Conservation (phyloP, 2,329 filamentous ascomycete genomes). For the Epichloe bromicola region DNA sequence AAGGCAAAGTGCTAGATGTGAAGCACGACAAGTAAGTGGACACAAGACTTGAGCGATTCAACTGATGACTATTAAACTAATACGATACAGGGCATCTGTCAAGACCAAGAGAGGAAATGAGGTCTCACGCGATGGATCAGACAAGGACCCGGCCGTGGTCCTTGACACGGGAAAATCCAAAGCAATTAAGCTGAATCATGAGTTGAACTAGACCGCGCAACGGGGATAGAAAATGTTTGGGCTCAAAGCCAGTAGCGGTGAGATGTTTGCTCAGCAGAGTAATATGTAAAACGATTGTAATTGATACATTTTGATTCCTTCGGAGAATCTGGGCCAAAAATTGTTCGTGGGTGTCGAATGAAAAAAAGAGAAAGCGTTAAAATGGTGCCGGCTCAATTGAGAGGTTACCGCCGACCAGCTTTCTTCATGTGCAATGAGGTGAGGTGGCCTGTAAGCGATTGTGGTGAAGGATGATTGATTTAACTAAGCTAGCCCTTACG, state of each 20-base stretch:
- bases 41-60: not conserved
- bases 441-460: too few relatives aligned
- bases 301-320: too few relatives aligned
- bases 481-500: too few relatives aligned
- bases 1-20: slow-evolving; percentile 31
- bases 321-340: too few relatives aligned
- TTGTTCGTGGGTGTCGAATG: too few relatives aligned
- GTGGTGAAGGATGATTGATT: too few relatives aligned
- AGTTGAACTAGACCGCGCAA: slow-evolving; percentile 4
- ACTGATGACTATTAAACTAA: not conserved
- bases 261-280: not conserved
- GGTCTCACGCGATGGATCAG: slow-evolving; percentile 25
- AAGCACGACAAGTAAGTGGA: slow-evolving; percentile 26
- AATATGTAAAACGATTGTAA: too few relatives aligned
- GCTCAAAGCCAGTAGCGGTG: not conserved
- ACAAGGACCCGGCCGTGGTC: slow-evolving; percentile 30
- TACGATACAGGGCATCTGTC: slow-evolving; percentile 19
- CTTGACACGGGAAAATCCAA: slow-evolving; percentile 19
- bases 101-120: slow-evolving; percentile 28
- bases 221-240: not conserved
- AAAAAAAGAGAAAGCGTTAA: too few relatives aligned
- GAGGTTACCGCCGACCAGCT: too few relatives aligned
- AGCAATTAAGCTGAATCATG: slow-evolving; percentile 4
- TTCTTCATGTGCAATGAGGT: too few relatives aligned
- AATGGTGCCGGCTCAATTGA: too few relatives aligned